Base-by-base conservation (phyloP, 352 stramenopile species). In the Pythium graminicola region DNA sequence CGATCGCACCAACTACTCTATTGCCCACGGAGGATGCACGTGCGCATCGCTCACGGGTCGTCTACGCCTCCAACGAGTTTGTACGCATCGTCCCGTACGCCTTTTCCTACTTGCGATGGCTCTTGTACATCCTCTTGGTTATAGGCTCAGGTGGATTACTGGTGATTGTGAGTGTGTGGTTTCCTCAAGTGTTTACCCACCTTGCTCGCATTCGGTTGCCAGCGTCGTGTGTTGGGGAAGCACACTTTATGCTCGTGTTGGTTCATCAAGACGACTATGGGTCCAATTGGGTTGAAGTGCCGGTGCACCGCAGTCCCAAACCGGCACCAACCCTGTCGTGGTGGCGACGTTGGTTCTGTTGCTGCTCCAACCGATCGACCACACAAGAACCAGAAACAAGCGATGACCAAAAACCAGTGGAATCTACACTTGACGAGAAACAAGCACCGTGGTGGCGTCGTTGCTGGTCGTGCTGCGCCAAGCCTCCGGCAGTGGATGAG, bases 131-230 rank as follows among this genome's bases (percentile, higher is more conserved):
- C 28, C 4, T 70, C 13, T 54, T 87, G 14, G 26, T 66, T 2
- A 3, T 76, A 1, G 9, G 2, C 26, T 66, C 67, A 5, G 55
- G 69, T 52, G 48, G 52, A 1, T 23, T 69, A 0, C 42, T 85
- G 36, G 14, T 57, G 36, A 64, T 87, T 40, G 40, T 70, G 1
- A 68, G 62, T 5, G 67, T 81, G 20, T 85, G 76, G 76, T 87
- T 72, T 59, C 73, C 76, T n/a, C 73, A 79, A 47, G 13, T 87
- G 6, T 87, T 81, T 62, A 87, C 76, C n/a, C 53, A 47, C 14
- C 40, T 87, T 4, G 73, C 69, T 29, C 69, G 73, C 32, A 27
- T 22, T 3, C 49, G 13, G 2, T 36, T 81, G 20, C 55, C 66
- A 16, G 52, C 53, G 23, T 42, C 50, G 31, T 17, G 50, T 10